phyloP scores from a whole-genome alignment of 139 green algal genomes.

The Tetradesmus obliquus region DNA sequence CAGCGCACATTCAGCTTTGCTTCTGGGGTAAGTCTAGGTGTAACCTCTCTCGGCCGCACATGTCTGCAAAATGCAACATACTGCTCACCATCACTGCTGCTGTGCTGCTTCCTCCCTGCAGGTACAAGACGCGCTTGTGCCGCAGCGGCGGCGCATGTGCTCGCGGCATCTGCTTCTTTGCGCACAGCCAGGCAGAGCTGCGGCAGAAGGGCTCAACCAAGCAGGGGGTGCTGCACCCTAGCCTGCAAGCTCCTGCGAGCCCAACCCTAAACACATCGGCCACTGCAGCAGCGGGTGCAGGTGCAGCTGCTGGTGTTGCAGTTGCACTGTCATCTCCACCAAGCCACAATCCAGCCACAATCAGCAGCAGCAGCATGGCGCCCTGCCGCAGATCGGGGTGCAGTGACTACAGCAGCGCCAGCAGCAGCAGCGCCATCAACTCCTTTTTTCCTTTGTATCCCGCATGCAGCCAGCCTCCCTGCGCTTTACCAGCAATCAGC shows the following conservation, averaged over 20 bases:
- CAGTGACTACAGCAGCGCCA: too few relatives aligned
- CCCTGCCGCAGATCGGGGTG: too few relatives aligned
- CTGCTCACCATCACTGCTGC: not conserved
- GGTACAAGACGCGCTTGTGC: conserved; percentile 25
- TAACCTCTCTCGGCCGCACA: too few relatives aligned
- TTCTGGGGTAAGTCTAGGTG: too few relatives aligned
- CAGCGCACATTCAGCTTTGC: too few relatives aligned
- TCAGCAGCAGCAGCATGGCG: too few relatives aligned
- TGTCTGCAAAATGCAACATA: not conserved
- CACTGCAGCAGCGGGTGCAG: too few relatives aligned
- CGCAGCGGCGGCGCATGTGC: not conserved
- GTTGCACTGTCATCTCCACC: not conserved
- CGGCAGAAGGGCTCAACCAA: not conserved
- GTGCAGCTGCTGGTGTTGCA: not conserved
- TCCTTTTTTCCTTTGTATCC: too few relatives aligned
- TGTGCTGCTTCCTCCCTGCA: not conserved
- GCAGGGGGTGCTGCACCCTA: not conserved
- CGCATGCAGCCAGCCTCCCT: too few relatives aligned
- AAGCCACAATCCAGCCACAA: too few relatives aligned
- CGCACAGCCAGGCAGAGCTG: not conserved
- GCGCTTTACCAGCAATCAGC: too few relatives aligned
- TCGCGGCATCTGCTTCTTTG: conserved; percentile 25
- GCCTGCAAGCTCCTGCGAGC: not conserved
- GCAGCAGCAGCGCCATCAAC: too few relatives aligned
- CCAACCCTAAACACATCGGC: not conserved